Evolutionary conservation across 23 red algal genomes (phyloP).

Genomic region (Cyanidioschyzon merolae): DNA sequence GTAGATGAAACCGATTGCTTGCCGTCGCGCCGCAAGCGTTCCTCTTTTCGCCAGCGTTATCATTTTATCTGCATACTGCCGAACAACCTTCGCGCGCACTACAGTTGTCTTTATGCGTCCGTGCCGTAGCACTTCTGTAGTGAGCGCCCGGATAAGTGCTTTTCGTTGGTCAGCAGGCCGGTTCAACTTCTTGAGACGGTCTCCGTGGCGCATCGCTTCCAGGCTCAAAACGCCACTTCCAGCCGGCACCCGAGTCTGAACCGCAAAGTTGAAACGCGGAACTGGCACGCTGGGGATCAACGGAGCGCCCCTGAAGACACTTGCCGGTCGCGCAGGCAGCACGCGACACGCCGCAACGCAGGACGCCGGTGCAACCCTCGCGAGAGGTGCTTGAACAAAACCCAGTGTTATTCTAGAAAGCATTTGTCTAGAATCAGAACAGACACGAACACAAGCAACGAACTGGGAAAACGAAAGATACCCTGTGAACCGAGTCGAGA

Average conservation of each 20-base stretch:
- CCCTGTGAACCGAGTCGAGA: too few relatives aligned
- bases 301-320: neutral
- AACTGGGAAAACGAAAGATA: too few relatives aligned
- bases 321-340: neutral
- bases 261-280: neutral
- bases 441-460: too few relatives aligned
- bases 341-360: neutral
- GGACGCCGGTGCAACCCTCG: neutral
- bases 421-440: too few relatives aligned
- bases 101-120: conserved; percentile 77
- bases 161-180: conserved; percentile 95
- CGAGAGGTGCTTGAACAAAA: too few relatives aligned
- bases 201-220: conserved; percentile 49
- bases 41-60: conserved; percentile 81
- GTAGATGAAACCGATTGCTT: conserved; percentile 93
- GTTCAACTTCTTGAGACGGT: conserved; percentile 63
- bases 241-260: neutral
- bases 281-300: neutral
- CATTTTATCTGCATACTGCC: conserved; percentile 70
- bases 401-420: too few relatives aligned
- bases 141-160: conserved; percentile 85
- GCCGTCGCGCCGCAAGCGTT: conserved; percentile 63
- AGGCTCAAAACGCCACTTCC: neutral
- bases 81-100: conserved; percentile 62
- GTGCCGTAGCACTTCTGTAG: conserved; percentile 93